Percentiles rank a stretch among this genome's conserved stretches.
Conservation (phyloP, 2,329 filamentous ascomycete species). For the Fusarium sterilihyphosum region DNA sequence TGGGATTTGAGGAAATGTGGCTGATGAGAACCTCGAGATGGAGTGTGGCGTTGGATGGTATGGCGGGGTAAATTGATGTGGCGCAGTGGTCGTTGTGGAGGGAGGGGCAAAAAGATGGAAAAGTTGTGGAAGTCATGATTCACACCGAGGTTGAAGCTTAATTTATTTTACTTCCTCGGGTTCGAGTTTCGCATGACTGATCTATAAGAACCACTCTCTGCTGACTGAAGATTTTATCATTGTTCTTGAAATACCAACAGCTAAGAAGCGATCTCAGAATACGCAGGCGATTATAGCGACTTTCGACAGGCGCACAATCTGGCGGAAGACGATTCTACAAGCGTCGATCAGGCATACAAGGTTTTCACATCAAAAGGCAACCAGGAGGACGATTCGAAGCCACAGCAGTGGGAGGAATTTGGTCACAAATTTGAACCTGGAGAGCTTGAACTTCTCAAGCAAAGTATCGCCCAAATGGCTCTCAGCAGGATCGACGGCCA, state of each 20-base stretch:
- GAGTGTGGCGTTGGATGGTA: conserved; percentile 4
- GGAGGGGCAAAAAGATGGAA: conserved; percentile 32
- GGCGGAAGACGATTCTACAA: conserved; percentile 10
- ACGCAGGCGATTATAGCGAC: neutral
- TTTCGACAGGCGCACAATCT: conserved; percentile 15
- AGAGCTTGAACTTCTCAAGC: conserved; percentile 44
- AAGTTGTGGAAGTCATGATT: conserved; percentile 28
- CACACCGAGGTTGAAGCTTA: conserved; percentile 29
- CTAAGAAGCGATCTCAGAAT: neutral
- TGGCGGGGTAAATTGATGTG: conserved; percentile 35
- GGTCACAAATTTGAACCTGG: conserved; percentile 34
- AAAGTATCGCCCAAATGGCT: conserved; percentile 52
- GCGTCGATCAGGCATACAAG: neutral
- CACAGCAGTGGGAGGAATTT: conserved; percentile 40
- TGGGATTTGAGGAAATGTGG: neutral
- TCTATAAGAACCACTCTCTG: neutral
- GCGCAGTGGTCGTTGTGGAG: neutral
- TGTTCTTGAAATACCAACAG: neutral
- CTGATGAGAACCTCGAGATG: neutral
- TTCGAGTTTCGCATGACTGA: neutral
- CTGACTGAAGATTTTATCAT: neutral
- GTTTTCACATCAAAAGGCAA: neutral
- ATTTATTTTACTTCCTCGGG: neutral
- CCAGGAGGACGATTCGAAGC: conserved; percentile 15
- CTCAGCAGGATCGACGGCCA: conserved; percentile 54